Evolutionary conservation across 2,329 filamentous ascomycete species (phyloP), one percentile per base, ranked within the genome.

Genomic region (Aspergillus pseudonomiae): DNA sequence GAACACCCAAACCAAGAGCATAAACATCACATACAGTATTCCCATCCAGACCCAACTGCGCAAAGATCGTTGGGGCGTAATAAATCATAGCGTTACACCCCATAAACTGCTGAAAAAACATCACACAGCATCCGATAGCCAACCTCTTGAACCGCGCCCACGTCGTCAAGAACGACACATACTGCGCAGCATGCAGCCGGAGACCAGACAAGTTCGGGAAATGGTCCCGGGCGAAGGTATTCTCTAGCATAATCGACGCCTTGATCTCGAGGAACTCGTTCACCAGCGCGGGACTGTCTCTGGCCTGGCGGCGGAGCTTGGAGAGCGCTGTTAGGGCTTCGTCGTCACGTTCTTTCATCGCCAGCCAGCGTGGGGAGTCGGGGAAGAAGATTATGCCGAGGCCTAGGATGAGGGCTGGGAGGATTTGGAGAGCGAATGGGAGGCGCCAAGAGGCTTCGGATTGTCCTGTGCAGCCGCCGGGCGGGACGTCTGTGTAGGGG

Each of bases 281-380:
- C 14, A 81, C 75, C 1, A 89, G 78, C 1, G 78, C 70, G 1
- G 75, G 68, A 60, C 86, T 83, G 26, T 76, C 79, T 0, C 71
- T 69, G 2, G 82, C 78, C 2, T 84, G 75, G 36, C 79, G 77
- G 7, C 86, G 82, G 7, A 88, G 74, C 63, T 79, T 82, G 2
- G 78, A 78, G 2, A 88, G 75, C 0, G 78, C 79, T 12, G 72
- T 63, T 9, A 86, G 73, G 0, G 81, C 80, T 19, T 86, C 84
- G 3, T 83, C 76, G 57, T 86, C 79, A 6, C 81, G 79, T 41
- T 80, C 81, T 58, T 80, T 78, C 67, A 80, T 81, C 10, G 80
- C 76, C 2, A 87, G 77, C 80, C 85, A 88, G 28, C 86, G 79
- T 0, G 86, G 86, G 0, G 85, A 86, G 61, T 83, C 86, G 0